Percentiles rank a stretch among this genome's conserved stretches.
phyloP scores from a whole-genome alignment of 257 asterid species.

The Thymus mandschuricus region DNA sequence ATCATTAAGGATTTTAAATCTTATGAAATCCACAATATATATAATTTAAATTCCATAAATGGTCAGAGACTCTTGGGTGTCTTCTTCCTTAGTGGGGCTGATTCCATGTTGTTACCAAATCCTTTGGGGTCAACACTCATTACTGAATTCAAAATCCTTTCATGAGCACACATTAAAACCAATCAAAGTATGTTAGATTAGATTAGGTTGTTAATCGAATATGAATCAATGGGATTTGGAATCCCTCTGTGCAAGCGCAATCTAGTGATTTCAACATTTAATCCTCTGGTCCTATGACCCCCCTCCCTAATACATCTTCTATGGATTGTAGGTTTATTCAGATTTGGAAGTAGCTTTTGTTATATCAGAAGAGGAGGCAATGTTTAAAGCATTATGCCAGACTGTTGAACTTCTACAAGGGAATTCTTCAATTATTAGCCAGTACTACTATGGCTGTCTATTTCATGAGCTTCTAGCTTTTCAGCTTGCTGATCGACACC shows the following conservation, averaged over 20 bases:
- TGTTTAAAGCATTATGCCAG: conserved; percentile 74
- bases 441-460: conserved; percentile 89
- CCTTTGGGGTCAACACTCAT: too few relatives aligned
- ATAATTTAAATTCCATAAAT: too few relatives aligned
- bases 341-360: conserved; percentile 97
- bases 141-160: not conserved
- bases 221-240: conserved; percentile 12
- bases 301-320: not conserved
- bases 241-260: not conserved
- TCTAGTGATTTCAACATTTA: not conserved
- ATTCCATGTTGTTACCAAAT: too few relatives aligned
- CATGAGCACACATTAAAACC: not conserved
- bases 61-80: too few relatives aligned
- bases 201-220: not conserved
- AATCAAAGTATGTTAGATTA: not conserved
- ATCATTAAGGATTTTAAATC: not conserved
- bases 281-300: not conserved
- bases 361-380: conserved; percentile 77
- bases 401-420: conserved; percentile 94
- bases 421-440: conserved; percentile 84
- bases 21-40: too few relatives aligned
- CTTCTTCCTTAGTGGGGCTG: too few relatives aligned
- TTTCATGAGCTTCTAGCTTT: conserved; percentile 92
- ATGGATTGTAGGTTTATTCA: conserved; percentile 73
- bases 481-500: conserved; percentile 94